Percentiles rank a stretch among this genome's conserved stretches.
These are phyloP conservation scores for Colletotrichum sp. DNA, from an alignment of 2,329 filamentous ascomycete genomes.

Conservation along the genomic window DNA sequence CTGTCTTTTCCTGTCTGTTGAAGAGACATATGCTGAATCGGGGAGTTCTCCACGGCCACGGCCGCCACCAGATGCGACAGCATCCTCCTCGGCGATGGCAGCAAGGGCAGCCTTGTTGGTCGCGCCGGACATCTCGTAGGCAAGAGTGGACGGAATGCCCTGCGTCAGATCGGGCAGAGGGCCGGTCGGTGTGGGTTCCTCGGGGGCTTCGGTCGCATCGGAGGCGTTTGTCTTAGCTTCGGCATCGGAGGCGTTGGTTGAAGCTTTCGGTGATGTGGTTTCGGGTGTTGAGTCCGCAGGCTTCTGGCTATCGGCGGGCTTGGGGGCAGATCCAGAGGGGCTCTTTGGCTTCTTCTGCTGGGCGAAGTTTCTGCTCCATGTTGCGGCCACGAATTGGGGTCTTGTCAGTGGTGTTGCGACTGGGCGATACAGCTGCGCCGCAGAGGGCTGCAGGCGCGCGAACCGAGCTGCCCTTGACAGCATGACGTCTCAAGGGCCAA, in stretches of 20 bases:
- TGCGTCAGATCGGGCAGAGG: constrained; percentile 91
- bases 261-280: background rate
- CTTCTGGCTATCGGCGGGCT: constrained; percentile 8
- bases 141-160: constrained; percentile 90
- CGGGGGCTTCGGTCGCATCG: constrained; percentile 14
- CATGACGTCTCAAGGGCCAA: constrained; percentile 22
- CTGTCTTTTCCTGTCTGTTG: constrained; percentile 81
- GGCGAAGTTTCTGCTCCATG: constrained; percentile 20
- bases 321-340: background rate
- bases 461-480: constrained; percentile 26
- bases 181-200: constrained; percentile 38
- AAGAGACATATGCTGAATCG: constrained; percentile 87
- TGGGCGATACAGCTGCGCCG: constrained; percentile 21
- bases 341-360: constrained; percentile 12
- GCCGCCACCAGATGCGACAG: constrained; percentile 51
- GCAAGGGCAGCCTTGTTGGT: constrained; percentile 28
- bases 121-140: constrained; percentile 67
- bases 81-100: constrained; percentile 28
- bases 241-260: constrained; percentile 1
- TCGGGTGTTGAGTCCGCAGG: background rate
- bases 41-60: constrained; percentile 70
- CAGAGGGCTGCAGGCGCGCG: constrained; percentile 23
- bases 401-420: constrained; percentile 18
- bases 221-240: background rate
- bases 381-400: constrained; percentile 11